Evolutionary conservation across 176 grass and related monocot species (phyloP).

Genomic region (Oryza officinalis): DNA sequence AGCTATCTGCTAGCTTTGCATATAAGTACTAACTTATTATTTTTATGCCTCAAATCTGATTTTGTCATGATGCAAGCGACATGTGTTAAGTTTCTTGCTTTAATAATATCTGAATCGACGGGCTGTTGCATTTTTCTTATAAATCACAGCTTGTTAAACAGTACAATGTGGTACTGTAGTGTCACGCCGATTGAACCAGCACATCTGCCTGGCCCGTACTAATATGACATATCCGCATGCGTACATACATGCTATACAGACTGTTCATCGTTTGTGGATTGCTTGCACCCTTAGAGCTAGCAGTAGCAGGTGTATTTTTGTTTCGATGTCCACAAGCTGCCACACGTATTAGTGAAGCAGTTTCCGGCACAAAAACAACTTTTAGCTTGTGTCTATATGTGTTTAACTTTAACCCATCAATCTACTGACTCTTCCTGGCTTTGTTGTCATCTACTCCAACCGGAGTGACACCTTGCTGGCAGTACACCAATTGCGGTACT

Average conservation of each 20-base stretch:
- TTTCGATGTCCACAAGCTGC: neutral
- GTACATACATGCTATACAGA: neutral
- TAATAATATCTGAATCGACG: neutral
- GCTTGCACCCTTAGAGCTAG: neutral
- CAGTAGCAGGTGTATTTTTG: neutral
- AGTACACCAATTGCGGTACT: neutral
- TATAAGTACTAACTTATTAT: too few species aligned
- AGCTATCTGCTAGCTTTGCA: too few species aligned
- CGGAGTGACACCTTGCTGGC: neutral
- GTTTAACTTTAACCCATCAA: neutral
- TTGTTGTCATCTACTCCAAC: neutral
- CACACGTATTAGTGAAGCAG: neutral
- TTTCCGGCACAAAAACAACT: neutral
- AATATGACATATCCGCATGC: neutral
- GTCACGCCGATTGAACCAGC: neutral
- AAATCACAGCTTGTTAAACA: neutral
- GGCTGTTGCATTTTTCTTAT: neutral
- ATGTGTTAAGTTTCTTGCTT: neutral
- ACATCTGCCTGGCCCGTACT: neutral
- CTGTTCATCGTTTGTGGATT: neutral
- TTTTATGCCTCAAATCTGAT: too few species aligned
- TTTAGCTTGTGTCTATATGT: neutral
- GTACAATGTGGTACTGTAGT: neutral
- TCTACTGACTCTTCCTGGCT: neutral
- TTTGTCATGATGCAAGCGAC: too few species aligned